Base-by-base conservation (phyloP, 768 basidiomycete genomes). In the Grammothele lineata region DNA sequence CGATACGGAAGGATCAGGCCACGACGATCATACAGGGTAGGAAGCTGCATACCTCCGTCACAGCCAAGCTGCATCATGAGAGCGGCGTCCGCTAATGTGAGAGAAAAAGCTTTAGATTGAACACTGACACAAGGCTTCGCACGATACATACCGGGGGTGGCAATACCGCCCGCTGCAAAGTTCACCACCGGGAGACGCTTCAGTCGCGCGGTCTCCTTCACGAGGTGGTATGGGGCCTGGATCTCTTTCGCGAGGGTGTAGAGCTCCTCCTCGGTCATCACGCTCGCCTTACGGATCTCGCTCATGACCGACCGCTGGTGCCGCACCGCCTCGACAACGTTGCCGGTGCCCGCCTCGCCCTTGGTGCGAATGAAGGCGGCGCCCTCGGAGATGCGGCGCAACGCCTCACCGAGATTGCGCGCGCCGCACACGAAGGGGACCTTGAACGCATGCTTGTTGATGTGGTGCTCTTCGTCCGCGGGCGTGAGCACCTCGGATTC, bases 281-380 rank as follows among this genome's bases (percentile, higher is more conserved):
- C 80, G 57, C 83, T 80, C 10, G 90, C 87, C 58, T 77, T 80
- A 58, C 89, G 79, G 67, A 98, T 95, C 61, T 92, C 88, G 57
- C 80, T 70, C 70, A 79, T 82, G 48, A 97, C 82, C 15, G 86
- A 71, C 32, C 96, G 85, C 52, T 85, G 80, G 70, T 99, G 95
- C 50, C 92, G 83, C 45, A 98, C 96, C 21, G 96, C 96, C 66
- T 92, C 90, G 47, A 92, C 87, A 39, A 92, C 85, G 62, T 92
- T 92, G 34, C 90, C 90, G 0, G 90, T 92, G 17, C 90, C 90
- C 15, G 85, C 86, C 66, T 90, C 87, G 45, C 92, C 95, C 70
- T 98, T 99, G 48, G 95, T 97, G 56, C 96, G 92, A 69, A 99
- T 93, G 78, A 98, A 93, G 0, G 96, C 92, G 1, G 95, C 95